Percentiles rank a stretch among this genome's conserved stretches.
phyloP scores from a whole-genome alignment of 225 moss, liverwort and hornwort genomes.

The Anthoceros angustus region DNA sequence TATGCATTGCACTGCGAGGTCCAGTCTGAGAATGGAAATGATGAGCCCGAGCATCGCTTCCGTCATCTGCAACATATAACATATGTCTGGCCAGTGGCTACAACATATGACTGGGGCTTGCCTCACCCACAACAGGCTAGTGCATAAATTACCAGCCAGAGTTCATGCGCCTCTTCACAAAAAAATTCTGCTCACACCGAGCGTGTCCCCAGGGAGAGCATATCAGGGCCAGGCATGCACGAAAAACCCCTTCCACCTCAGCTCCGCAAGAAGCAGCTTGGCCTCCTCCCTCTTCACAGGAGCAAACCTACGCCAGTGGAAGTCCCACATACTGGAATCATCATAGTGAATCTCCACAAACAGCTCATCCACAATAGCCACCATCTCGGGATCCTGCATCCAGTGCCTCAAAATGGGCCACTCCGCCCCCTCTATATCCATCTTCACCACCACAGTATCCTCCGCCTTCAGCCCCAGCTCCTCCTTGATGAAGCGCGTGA shows the following conservation, averaged over 20 bases:
- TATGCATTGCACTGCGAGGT: too few species aligned
- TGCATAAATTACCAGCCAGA: too few species aligned
- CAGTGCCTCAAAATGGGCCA: slow-evolving; percentile 59
- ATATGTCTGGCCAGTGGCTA: too few species aligned
- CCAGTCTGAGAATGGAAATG: too few species aligned
- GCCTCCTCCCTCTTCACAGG: slow-evolving; percentile 32
- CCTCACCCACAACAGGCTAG: too few species aligned
- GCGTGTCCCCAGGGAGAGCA: too few species aligned
- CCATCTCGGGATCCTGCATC: slow-evolving; percentile 55
- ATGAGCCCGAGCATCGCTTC: too few species aligned
- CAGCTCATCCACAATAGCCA: slow-evolving; percentile 58
- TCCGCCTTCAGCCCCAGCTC: slow-evolving; percentile 34
- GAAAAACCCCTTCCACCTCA: slow-evolving; percentile 60
- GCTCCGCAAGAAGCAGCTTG: slow-evolving; percentile 41
- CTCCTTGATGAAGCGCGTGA: slow-evolving; percentile 72
- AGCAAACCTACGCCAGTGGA: slow-evolving; percentile 42
- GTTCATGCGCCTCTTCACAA: too few species aligned
- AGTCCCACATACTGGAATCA: slow-evolving; percentile 43
- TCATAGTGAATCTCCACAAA: slow-evolving; percentile 86
- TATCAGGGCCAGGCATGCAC: slow-evolving; percentile 77
- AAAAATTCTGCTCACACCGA: too few species aligned
- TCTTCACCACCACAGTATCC: slow-evolving; percentile 70
- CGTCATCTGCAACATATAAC: too few species aligned
- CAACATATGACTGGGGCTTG: too few species aligned
- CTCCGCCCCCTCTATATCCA: slow-evolving; percentile 87